Evolutionary conservation across 148 eudicot species (phyloP), one percentile per base, ranked within the genome.

Genomic region (Fagopyrum esculentum): DNA sequence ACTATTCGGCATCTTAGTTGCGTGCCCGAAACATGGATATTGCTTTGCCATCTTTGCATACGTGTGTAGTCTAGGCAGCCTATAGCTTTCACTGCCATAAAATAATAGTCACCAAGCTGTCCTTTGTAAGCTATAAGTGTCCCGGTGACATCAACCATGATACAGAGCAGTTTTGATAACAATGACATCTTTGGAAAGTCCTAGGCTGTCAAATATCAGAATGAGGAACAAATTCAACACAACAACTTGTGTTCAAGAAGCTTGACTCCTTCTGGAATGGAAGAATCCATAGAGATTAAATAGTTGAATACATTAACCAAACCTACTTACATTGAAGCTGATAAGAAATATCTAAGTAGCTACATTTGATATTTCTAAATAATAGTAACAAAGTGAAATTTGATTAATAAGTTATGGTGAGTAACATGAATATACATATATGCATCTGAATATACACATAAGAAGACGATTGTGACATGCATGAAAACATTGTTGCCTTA

Each of bases 111-210:
- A 74, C 99, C 99, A 46, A 95, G 92, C 11, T 46, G 91, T 45
- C 99, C 99, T 82, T 92, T 92, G 85, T 92, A 95, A 55, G 96
- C 97, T 71, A 92, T 81, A n/a, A 95, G 91, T 6, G 98, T 95
- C 17, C 98, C 97, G 49, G 98, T 95, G 49, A 90, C 98, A 82
- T 70, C 73, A 19, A 70, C 22, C 10, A 49, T 70, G 51, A 70
- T 70, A 19, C 73, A 70, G 4, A 50, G 51, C 51, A 70, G 73
- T 19, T 70, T 70, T 70, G 73, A 70, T 45, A 70, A 11, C 7
- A 70, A 8, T 45, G 73, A 47, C 73, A 70, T 70, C 48, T 45
- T 70, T 45, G 26, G 22, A 40, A 35, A 5, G 40, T 43, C 17
- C 30, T 40, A 30, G 46, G 40, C 17, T 45, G 46, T 6, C 71